Conservation (phyloP, 768 basidiomycete genomes). For the Leucosporidium scottii region DNA sequence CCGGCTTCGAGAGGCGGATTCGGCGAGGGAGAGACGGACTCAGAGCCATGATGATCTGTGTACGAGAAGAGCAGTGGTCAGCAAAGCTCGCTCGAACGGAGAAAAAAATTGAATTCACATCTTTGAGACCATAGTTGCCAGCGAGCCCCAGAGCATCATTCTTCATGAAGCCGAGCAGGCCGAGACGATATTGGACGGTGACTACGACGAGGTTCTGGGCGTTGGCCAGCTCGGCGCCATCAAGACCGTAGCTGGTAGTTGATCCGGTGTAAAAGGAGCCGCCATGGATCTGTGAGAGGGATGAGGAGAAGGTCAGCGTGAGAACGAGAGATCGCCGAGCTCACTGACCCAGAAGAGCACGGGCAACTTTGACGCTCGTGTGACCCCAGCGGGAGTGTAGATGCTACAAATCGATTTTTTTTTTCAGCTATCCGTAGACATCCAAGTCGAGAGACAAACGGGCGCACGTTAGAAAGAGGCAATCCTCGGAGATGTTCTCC, state of each 20-base stretch:
- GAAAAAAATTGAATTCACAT: constrained; percentile 36
- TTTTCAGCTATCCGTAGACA: too few relatives aligned
- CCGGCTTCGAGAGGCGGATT: too few relatives aligned
- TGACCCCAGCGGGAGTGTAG: constrained; percentile 50
- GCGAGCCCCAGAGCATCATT: constrained; percentile 31
- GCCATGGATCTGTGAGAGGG: constrained; percentile 63
- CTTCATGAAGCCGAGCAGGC: constrained; percentile 51
- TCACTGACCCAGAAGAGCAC: constrained; percentile 40
- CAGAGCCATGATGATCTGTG: constrained; percentile 53
- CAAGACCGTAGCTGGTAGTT: constrained; percentile 62
- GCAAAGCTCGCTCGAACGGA: neutral
- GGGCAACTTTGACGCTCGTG: constrained; percentile 21
- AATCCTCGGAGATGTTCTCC: constrained; percentile 61
- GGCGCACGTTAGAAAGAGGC: constrained; percentile 50
- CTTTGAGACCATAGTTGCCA: constrained; percentile 63
- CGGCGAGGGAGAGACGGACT: constrained; percentile 17
- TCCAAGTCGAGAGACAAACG: too few relatives aligned
- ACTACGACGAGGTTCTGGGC: constrained; percentile 69
- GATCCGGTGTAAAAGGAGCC: constrained; percentile 71
- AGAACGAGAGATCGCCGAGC: neutral
- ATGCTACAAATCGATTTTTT: constrained; percentile 44
- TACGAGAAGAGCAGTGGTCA: neutral
- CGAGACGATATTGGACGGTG: constrained; percentile 74
- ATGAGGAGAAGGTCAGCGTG: neutral
- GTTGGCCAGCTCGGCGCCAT: constrained; percentile 66